Base-by-base conservation (phyloP, 495 filamentous ascomycete species). In the Daldinia grandis region DNA sequence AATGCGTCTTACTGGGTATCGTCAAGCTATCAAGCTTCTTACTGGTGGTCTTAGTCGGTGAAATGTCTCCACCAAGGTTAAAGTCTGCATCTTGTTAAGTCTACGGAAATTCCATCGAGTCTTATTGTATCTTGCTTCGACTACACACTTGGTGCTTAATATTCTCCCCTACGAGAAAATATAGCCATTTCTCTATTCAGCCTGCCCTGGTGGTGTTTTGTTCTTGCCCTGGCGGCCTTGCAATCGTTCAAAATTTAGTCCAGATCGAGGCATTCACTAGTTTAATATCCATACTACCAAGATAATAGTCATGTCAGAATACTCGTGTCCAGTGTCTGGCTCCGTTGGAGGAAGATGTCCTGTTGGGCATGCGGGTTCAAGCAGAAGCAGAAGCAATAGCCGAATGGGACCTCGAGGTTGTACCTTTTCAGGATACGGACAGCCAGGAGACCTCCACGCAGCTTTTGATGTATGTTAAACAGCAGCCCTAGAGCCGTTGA, bases 281-380 rank as follows among this genome's bases (percentile, higher is more conserved):
- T 51, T 35, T 35, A 54, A 51, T 67, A 12, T 40, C 3, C 35
- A 57, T 64, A 61, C 40, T 71, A 58, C 40, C 33, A 63, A 58
- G 30, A 58, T 44, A 44, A 56, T 62, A 62, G 62, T 54, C 63
- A 71, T 71, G 69, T 71, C 63, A 37, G 69, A 71, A 71, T 63
- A 53, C 12, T 71, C 69, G 14, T 71, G 69, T 33, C 69, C 69
- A 40, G 69, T 71, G 5, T 71, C 69, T 53, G 69, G 69, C 47
- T 66, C 69, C 25, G 35, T 71, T 28, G 58, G 69, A 21, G 69
- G 63, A 12, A 62, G 37, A 49, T 71, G 69, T 56, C 58, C 69
- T 58, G 63, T 42, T 5, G 69, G 69, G 10, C 63, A 71, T 27
- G 58, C 53, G 3, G 44, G 53, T 25, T 63, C 69, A 31, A 71